Conservation (phyloP, 192 early-diverging fungal species). For the Umbelopsis vinacea region DNA sequence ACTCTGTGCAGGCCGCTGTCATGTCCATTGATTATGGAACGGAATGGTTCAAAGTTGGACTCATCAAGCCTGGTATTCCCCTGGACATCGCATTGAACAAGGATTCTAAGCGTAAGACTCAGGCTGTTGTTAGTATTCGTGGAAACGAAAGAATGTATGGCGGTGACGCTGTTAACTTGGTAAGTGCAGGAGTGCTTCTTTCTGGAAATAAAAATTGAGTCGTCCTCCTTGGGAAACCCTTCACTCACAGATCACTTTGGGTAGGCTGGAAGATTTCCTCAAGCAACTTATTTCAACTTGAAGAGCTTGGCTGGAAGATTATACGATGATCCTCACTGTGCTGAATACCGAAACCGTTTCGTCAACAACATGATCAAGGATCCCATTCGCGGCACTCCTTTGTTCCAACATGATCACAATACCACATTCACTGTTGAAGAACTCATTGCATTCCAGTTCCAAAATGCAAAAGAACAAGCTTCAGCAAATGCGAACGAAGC, state of each 20-base stretch:
- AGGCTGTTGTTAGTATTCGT: conserved; percentile 78
- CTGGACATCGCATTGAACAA: conserved; percentile 95
- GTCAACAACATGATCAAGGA: conserved; percentile 80
- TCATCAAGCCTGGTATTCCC: conserved; percentile 89
- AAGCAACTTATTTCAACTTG: conserved; percentile 79
- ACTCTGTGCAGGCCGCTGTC: conserved; percentile 65
- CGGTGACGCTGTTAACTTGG: conserved; percentile 79
- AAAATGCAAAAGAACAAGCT: conserved; percentile 86
- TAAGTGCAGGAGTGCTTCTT: conserved; percentile 23
- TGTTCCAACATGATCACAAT: conserved; percentile 68
- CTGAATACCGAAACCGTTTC: conserved; percentile 77
- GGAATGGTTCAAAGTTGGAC: conserved; percentile 96
- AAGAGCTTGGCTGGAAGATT: conserved; percentile 84
- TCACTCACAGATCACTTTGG: neutral
- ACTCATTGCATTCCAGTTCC: conserved; percentile 92
- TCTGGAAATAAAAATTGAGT: neutral
- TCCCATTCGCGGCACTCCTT: conserved; percentile 63
- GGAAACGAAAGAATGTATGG: conserved; percentile 88
- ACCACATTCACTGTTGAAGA: conserved; percentile 76
- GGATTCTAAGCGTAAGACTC: conserved; percentile 95
- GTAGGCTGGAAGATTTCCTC: conserved; percentile 82
- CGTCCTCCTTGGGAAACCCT: neutral
- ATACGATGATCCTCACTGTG: conserved; percentile 71
- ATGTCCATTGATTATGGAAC: conserved; percentile 97
- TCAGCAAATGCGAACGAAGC: conserved; percentile 70